A percentile compares a stretch with the other conserved stretches of the same genome.
Evolutionary conservation across 1,139 yeast species (phyloP).

Genomic region (Nematodospora anomalae): DNA sequence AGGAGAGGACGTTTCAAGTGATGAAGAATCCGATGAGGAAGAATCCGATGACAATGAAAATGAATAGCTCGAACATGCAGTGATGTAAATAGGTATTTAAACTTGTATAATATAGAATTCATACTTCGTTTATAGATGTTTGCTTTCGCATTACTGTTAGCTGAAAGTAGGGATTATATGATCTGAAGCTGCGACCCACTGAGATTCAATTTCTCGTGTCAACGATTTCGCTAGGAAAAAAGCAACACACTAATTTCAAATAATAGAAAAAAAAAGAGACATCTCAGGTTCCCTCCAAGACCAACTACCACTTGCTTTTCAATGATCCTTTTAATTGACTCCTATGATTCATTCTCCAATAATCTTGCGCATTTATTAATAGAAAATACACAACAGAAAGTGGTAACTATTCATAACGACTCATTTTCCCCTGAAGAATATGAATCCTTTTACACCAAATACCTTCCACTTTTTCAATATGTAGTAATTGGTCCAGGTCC

Average conservation of each 20-base stretch:
- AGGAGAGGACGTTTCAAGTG: slow-evolving; percentile 51
- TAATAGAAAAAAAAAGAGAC: too few species aligned
- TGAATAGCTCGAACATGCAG: too few species aligned
- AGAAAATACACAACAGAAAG: slow-evolving; percentile 51
- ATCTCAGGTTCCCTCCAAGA: slow-evolving; percentile 2
- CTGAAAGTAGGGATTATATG: too few species aligned
- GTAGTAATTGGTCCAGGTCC: slow-evolving; percentile 97
- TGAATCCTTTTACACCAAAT: slow-evolving; percentile 34
- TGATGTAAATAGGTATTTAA: neutral
- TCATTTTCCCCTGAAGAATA: slow-evolving; percentile 43
- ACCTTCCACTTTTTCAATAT: slow-evolving; percentile 60
- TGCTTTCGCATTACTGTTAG: too few species aligned
- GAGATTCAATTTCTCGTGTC: too few species aligned
- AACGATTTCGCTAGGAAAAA: too few species aligned
- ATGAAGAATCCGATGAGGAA: slow-evolving; percentile 44
- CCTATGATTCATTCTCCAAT: slow-evolving; percentile 92
- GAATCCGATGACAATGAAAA: slow-evolving; percentile 31
- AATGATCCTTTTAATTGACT: slow-evolving; percentile 77
- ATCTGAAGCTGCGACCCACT: too few species aligned
- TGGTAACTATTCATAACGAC: slow-evolving; percentile 76
- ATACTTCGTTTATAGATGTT: too few species aligned
- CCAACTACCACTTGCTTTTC: neutral
- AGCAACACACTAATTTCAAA: too few species aligned
- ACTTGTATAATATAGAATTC: neutral
- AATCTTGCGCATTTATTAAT: slow-evolving; percentile 71